Percentiles rank a stretch among this genome's conserved stretches.
Evolutionary conservation across 768 basidiomycete genomes (phyloP).

Genomic region (Calocybe indica): DNA sequence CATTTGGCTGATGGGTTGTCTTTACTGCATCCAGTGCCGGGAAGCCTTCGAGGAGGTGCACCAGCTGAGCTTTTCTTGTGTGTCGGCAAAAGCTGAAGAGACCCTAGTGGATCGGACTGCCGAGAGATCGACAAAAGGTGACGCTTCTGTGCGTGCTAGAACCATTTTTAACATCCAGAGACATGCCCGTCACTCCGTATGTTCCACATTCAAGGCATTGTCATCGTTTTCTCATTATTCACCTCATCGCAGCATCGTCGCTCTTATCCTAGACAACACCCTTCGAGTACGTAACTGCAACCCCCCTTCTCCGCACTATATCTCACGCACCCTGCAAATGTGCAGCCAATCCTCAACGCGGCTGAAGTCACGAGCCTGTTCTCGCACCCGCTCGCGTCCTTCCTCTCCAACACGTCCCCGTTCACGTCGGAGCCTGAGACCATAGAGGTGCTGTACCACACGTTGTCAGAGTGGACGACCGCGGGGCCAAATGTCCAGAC

Average conservation of each 20-base stretch:
- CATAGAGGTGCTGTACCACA: conserved; percentile 60
- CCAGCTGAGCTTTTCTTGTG: conserved; percentile 1
- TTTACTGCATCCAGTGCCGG: conserved; percentile 45
- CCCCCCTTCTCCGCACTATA: background rate
- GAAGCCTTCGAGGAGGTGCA: conserved; percentile 89
- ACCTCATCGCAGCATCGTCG: conserved; percentile 57
- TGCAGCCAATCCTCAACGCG: conserved; percentile 72
- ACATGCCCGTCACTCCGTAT: conserved; percentile 80
- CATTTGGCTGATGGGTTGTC: background rate
- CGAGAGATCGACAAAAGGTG: conserved; percentile 60
- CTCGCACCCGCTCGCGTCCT: conserved; percentile 76
- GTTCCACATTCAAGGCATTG: conserved; percentile 17
- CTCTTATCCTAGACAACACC: conserved; percentile 75
- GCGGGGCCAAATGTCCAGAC: conserved; percentile 28
- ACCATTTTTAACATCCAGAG: conserved; percentile 69
- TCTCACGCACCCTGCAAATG: background rate
- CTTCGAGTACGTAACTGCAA: conserved; percentile 45
- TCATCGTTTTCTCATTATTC: no score
- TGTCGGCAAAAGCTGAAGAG: background rate
- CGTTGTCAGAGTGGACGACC: conserved; percentile 48
- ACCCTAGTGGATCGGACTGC: conserved; percentile 68
- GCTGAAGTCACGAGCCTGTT: conserved; percentile 79
- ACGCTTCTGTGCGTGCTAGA: conserved; percentile 75
- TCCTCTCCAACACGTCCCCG: conserved; percentile 57
- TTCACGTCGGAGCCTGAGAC: conserved; percentile 48